These are phyloP conservation scores for Coemansia sp. DNA, from an alignment of 192 early-diverging fungal genomes.

Conservation along the genomic window DNA sequence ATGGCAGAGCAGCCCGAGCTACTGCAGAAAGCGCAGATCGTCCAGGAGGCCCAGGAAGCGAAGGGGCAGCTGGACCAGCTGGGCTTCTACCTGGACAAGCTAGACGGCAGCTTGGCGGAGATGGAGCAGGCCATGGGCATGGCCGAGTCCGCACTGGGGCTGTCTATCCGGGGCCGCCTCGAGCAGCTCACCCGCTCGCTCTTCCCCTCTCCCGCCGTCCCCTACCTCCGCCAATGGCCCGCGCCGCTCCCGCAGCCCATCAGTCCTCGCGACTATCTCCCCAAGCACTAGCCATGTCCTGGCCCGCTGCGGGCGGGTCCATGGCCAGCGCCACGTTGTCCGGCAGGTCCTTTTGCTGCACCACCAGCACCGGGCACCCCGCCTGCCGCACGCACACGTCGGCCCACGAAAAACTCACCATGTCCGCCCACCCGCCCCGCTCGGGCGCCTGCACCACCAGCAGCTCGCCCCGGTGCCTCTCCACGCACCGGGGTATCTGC, in stretches of 20 bases:
- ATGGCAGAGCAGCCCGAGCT: not conserved
- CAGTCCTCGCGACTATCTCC: constrained; percentile 8
- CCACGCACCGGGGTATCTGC: constrained; percentile 21
- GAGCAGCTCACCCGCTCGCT: constrained; percentile 25
- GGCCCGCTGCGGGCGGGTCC: constrained; percentile 25
- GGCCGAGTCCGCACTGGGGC: constrained; percentile 32
- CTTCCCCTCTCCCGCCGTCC: constrained; percentile 10
- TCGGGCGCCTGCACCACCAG: constrained; percentile 30
- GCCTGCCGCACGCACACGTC: constrained; percentile 23
- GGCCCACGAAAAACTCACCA: constrained; percentile 32
- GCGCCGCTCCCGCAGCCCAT: constrained; percentile 14
- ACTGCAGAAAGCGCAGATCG: not conserved
- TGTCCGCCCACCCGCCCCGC: constrained; percentile 1
- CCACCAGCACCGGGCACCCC: constrained; percentile 30
- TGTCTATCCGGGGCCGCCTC: constrained; percentile 22
- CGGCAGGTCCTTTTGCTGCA: constrained; percentile 26
- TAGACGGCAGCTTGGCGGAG: constrained; percentile 17
- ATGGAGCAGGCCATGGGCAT: constrained; percentile 17
- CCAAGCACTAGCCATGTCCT: not conserved
- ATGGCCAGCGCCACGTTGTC: constrained; percentile 38
- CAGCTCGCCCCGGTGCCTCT: constrained; percentile 28
- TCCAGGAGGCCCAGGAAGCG: not conserved
- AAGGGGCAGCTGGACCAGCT: constrained; percentile 10
- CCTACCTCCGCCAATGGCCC: constrained; percentile 43
- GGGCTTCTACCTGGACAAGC: not conserved